A percentile compares a stretch with the other conserved stretches of the same genome.
phyloP scores from a whole-genome alignment of 2,329 filamentous ascomycete genomes.

The Colletotrichum liriopes region DNA sequence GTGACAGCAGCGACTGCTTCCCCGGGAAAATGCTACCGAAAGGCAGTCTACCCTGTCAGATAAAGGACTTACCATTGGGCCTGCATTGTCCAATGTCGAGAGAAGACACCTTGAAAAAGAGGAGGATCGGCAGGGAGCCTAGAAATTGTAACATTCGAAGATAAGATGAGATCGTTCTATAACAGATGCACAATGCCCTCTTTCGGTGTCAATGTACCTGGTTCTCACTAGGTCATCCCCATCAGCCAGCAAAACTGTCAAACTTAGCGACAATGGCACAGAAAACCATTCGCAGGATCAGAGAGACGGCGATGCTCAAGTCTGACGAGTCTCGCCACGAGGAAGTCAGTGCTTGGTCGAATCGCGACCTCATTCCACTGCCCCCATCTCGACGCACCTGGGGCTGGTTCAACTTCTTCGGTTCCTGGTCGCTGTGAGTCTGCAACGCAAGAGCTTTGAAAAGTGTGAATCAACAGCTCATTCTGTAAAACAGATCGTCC shows the following conservation, averaged over 20 bases:
- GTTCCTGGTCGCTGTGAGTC: constrained; percentile 57
- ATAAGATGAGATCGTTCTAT: neutral
- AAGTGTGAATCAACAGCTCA: neutral
- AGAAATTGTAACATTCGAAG: neutral
- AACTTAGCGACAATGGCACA: neutral
- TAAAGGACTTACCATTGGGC: neutral
- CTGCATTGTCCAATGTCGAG: neutral
- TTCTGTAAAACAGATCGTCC: constrained; percentile 42
- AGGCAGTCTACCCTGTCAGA: neutral
- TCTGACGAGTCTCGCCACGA: constrained; percentile 59
- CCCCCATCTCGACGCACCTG: constrained; percentile 62
- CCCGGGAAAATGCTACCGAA: constrained; percentile 26
- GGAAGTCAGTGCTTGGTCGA: constrained; percentile 64
- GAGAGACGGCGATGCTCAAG: constrained; percentile 53
- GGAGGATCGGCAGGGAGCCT: neutral
- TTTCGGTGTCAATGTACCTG: neutral
- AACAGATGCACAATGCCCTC: neutral
- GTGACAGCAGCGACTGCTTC: neutral
- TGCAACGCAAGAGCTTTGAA: neutral
- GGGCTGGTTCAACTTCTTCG: constrained; percentile 63
- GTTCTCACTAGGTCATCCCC: neutral
- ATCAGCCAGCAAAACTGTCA: neutral
- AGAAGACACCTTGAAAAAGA: neutral
- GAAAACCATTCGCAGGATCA: constrained; percentile 45
- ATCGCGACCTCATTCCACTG: constrained; percentile 57